These are phyloP conservation scores for Kwoniella shivajii DNA, from an alignment of 1,284 basidiomycete genomes.

Conservation along the genomic window DNA sequence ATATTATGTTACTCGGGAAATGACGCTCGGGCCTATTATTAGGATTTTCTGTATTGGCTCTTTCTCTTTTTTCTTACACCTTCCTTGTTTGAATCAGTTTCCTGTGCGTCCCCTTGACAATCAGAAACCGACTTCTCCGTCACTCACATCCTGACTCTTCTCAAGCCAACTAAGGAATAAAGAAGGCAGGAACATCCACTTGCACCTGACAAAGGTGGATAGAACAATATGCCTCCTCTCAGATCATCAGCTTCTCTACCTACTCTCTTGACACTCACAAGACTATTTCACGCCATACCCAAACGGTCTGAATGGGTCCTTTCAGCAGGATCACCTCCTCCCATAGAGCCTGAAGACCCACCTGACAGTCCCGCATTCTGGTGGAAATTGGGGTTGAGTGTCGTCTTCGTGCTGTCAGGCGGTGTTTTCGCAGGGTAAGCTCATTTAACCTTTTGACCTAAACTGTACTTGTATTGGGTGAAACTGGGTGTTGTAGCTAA, in stretches of 20 bases:
- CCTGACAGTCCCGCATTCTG: conserved; percentile 58
- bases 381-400: conserved; percentile 68
- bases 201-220: background rate
- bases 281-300: conserved; percentile 40
- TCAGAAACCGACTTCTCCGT: too few relatives aligned
- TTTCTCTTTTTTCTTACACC: background rate
- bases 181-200: too few relatives aligned
- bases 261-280: conserved; percentile 42
- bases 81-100: too few relatives aligned
- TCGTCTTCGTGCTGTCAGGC: conserved; percentile 69
- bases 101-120: too few relatives aligned
- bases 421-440: conserved; percentile 84
- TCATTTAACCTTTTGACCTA: background rate
- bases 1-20: too few relatives aligned
- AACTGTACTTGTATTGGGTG: too few relatives aligned
- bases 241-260: conserved; percentile 24
- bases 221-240: conserved; percentile 16
- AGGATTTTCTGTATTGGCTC: background rate
- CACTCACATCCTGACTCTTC: too few relatives aligned
- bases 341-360: conserved; percentile 43
- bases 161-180: too few relatives aligned
- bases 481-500: background rate
- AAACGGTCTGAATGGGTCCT: conserved; percentile 6
- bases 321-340: conserved; percentile 7
- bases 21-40: too few relatives aligned